Evolutionary conservation across 2,329 filamentous ascomycete genomes (phyloP), one percentile per base, ranked within the genome.

Genomic region (Talaromyces sp.): DNA sequence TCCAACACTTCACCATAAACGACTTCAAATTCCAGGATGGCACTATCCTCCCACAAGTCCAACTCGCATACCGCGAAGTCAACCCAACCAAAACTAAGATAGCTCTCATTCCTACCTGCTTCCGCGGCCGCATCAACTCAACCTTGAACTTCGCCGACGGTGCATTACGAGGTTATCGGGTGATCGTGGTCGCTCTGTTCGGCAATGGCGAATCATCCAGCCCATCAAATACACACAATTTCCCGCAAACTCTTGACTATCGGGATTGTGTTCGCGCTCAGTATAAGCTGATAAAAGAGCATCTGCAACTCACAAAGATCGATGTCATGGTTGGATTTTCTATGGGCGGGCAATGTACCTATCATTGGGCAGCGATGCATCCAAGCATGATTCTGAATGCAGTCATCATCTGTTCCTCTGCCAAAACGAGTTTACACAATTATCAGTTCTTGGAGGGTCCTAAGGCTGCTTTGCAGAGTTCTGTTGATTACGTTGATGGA

Each of bases 51-150:
- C 70, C 77, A 13, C 58, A 72, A 8, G 71, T 76, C 43, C 70
- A 68, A 52, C 58, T 79, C 60, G 72, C 82, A 47, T 83, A 82
- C 71, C 76, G 76, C 56, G 77, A 77, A 7, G 75, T 79, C 70
- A 81, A 82, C 67, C 70, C 77, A 9, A 70, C 75, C 1, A 66
- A 68, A 5, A 73, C 72, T 31, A 77, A 81, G 56, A 72, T 71
- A n/a, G 79, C 80, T 16, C 71, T 86, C 14, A 79, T 87, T 13
- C 79, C 82, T 27, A 86, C 84, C 2, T 87, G 84, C 71, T 87
- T 84, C 70, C 79, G 81, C 5, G 85, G 85, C 27, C 77, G 77
- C 9, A 79, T 87, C 19, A 77, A 79, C 35, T 78, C 73, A 2
- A 86, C 84, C 0, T 68, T 82, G 2, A 83, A 77, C 52, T 85